Evolutionary conservation across 2,329 filamentous ascomycete genomes (phyloP).

Genomic region (Fusarium pseudocircinatum): DNA sequence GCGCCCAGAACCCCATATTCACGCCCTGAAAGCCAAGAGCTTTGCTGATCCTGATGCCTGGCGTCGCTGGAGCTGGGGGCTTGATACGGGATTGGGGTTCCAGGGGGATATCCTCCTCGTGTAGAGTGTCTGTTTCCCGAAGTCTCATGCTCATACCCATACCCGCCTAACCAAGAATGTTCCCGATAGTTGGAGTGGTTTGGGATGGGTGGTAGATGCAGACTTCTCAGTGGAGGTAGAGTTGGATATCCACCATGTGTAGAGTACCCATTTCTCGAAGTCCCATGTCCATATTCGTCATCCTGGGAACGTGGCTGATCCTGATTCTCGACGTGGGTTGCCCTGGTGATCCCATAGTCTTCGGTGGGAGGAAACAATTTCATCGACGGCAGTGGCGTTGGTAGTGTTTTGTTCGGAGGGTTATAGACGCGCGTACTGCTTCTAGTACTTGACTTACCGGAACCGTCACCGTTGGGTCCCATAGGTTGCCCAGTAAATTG

Average conservation of each 20-base stretch:
- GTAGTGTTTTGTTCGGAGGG: background rate
- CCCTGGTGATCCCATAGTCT: background rate
- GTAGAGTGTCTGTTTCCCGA: fast-evolving
- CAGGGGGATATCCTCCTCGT: background rate
- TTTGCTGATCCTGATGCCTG: background rate
- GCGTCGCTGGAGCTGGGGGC: fast-evolving
- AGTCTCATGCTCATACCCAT: background rate
- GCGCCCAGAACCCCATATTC: too few species aligned
- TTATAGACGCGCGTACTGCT: fast-evolving
- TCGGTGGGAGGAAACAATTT: background rate
- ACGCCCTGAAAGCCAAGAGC: too few species aligned
- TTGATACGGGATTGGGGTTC: background rate
- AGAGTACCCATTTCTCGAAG: background rate
- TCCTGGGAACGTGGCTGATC: fast-evolving
- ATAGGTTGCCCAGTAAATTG: fast-evolving
- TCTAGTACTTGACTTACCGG: fast-evolving
- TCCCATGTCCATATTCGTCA: background rate
- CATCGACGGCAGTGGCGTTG: fast-evolving
- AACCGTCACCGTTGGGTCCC: fast-evolving
- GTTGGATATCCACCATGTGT: fast-evolving
- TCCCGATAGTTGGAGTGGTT: background rate
- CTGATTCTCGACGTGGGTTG: fast-evolving
- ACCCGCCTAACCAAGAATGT: fast-evolving
- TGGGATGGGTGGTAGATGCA: fast-evolving
- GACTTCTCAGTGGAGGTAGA: background rate